phyloP scores from a whole-genome alignment of 768 basidiomycete genomes.

The Auriculariales sp. region DNA sequence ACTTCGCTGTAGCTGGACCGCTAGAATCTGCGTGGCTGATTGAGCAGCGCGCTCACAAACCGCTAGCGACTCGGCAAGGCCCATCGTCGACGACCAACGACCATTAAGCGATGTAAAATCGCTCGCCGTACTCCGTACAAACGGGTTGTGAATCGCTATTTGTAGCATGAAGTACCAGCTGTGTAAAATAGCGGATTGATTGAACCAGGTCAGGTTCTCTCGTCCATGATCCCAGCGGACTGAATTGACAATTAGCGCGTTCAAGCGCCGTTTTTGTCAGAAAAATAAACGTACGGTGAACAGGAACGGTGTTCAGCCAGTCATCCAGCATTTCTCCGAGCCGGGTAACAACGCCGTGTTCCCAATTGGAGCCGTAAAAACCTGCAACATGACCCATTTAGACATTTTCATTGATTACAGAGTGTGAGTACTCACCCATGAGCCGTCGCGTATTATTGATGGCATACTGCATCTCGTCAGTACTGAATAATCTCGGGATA shows the following conservation, averaged over 20 bases:
- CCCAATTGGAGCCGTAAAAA: conserved; percentile 36
- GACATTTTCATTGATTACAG: conserved; percentile 36
- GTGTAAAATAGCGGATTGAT: conserved; percentile 43
- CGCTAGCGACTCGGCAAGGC: too few relatives aligned
- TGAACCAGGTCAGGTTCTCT: conserved; percentile 30
- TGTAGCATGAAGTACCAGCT: conserved; percentile 44
- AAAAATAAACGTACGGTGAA: conserved; percentile 48
- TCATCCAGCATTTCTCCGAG: conserved; percentile 55
- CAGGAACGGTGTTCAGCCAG: conserved; percentile 60
- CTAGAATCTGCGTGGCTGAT: too few relatives aligned
- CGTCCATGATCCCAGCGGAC: conserved; percentile 47
- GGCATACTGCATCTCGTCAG: background rate
- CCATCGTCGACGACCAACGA: too few relatives aligned
- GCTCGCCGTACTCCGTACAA: conserved; percentile 35
- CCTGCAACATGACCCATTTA: too few relatives aligned
- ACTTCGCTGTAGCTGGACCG: too few relatives aligned
- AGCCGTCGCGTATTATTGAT: conserved; percentile 36
- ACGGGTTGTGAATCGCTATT: conserved; percentile 59
- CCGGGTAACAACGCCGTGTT: conserved; percentile 45
- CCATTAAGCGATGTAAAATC: too few relatives aligned
- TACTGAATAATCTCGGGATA: conserved; percentile 3
- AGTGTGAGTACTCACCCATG: conserved; percentile 53
- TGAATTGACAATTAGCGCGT: conserved; percentile 14
- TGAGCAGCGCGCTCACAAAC: too few relatives aligned
- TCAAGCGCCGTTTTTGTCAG: background rate